Base-by-base conservation (phyloP, 345 rosid species). In the Pugionium dolabratum region DNA sequence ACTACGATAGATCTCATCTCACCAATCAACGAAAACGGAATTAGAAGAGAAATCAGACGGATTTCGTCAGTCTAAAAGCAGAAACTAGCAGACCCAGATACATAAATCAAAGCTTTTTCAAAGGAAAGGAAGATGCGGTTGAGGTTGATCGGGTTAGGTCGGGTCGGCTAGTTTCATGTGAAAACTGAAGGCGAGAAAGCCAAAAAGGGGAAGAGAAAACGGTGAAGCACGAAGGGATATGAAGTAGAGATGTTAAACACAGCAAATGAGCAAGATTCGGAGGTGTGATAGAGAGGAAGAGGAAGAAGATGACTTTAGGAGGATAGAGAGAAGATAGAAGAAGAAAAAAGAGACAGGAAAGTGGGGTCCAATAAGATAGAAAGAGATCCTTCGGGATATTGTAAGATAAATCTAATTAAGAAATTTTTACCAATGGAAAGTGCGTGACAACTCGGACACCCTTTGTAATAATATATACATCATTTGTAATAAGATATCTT, bases 301-400 rank as follows among this genome's bases (percentile, higher is more conserved):
- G 10, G 57, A 59, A 46, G 37, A 8, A n/a, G 44, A 69, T 51
- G 47, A 54, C 51, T 59, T 54, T 71, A 59, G 48, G 4, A 43
- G 44, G 49, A 37, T 52, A 34, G 52, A 57, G 56, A 49, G 45
- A 49, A 7, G 78, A 53, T 45, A 48, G 27, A 32, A 29, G 8
- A 31, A 56, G 41, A 6, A 11, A 48, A 80, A 77, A 61, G 81
- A 9, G 74, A 71, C 46, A 5, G 56, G 29, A 35, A 9, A 32
- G 76, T 59, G 74, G 81, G 71, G 41, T 73, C 81, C 44, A 11
- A 30, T 45, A 51, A 51, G 76, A 77, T 71, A 53, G 43, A 45
- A 49, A 57, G 11, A 61, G 67, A 61, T 67, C 54, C 25, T 61
- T 52, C 0, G 33, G 31, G 74, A 69, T 61, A 52, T 51, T 4